Evolutionary conservation across 129 eudicot genomes (phyloP), one percentile per base, ranked within the genome.

Genomic region (Arctium lappa): DNA sequence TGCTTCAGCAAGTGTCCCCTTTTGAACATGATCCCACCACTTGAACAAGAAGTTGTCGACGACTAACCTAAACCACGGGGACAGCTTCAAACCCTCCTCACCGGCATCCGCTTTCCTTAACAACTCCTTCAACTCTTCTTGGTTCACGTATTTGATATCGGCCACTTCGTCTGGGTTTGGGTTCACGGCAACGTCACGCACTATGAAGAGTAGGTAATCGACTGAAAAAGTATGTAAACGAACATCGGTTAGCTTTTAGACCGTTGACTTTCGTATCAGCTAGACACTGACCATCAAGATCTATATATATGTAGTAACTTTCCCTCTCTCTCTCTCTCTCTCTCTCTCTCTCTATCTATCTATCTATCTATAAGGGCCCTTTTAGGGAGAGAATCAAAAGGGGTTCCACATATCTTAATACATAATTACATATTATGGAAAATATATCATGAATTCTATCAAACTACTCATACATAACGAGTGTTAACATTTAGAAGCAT

Each of bases 121-220:
- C 73, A 95, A 83, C 81, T 95, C 99, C 69, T 89, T 95, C 84
- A 95, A 68, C 76, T 91, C 73, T 18, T 93, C 92, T 42, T 79
- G 88, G 87, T 82, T 95, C 81, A 95, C 97, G 30, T 91, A 93
- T 76, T 86, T 93, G 60, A 91, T 56, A 32, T 90, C 95, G 2
- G 94, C 91, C 56, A 95, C 99, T 74, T 95, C 99, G n/a, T 95
- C 99, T 0, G 97, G 99, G 85, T 95, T 93, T 1, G 97, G 99
- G 74, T 87, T 76, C 85, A 90, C 86, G 10, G 79, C 86, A 44
- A 93, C 97, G 53, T 95, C 97, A n/a, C 91, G 91, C 10, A 95
- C 94, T 42, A 91, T 95, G 86, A 95, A 95, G 63, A 95, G 99
- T 16, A 95, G 91, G 87, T 95, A 95, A 83, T 95, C 99, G 69